A percentile compares a stretch with the other conserved stretches of the same genome.
Conservation (phyloP, 805 yeast genomes). For the Lipomyces sp. region DNA sequence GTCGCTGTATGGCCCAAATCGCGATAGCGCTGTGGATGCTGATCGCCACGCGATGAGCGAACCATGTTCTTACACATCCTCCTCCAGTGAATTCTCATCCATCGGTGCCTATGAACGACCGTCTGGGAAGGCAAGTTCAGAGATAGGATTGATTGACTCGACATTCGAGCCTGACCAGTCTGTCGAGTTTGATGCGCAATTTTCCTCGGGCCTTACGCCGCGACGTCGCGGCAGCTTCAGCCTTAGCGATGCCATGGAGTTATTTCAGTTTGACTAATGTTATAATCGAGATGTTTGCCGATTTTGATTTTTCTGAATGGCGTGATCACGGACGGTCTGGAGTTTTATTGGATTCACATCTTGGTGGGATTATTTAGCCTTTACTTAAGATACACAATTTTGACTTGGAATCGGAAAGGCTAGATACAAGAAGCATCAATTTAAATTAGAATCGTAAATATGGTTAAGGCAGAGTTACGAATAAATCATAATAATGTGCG, state of each 20-base stretch:
- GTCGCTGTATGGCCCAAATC: neutral
- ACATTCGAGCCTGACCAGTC: neutral
- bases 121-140: neutral
- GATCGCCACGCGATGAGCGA: neutral
- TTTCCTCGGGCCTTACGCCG: neutral
- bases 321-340: too few species aligned
- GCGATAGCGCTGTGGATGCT: neutral
- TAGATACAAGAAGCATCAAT: too few species aligned
- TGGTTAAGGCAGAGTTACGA: too few species aligned
- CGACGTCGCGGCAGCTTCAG: neutral
- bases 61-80: neutral
- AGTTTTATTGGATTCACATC: too few species aligned
- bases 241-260: neutral
- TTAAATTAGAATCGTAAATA: too few species aligned
- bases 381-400: too few species aligned
- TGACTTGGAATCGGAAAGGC: too few species aligned
- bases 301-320: too few species aligned
- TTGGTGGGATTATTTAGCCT: too few species aligned
- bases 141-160: neutral
- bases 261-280: too few species aligned
- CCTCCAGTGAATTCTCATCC: neutral
- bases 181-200: neutral
- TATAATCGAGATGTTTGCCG: too few species aligned
- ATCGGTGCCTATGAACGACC: neutral
- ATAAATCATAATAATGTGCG: too few species aligned